Evolutionary conservation across 2,329 filamentous ascomycete species (phyloP), one percentile per base, ranked within the genome.

Genomic region (Alternaria angustiovoidea): DNA sequence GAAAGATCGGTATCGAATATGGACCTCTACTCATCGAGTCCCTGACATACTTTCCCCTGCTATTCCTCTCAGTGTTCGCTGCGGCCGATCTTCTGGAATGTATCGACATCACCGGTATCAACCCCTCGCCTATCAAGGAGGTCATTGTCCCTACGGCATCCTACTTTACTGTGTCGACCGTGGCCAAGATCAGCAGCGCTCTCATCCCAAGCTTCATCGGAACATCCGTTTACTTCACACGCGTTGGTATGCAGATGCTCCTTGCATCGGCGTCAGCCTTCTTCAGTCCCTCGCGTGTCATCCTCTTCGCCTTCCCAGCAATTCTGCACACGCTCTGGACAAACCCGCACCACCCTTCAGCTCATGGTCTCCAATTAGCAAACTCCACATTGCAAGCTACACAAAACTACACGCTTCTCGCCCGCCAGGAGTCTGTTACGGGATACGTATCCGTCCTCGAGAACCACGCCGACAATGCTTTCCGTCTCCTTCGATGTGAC

Each of bases 391-490:
- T 98, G 43, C 59, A 66, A 7, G 79, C 82, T 20, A 78, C 83
- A 1, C 84, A 90, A 36, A 88, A 90, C 16, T 98, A 90, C 85
- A 86, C 87, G 1, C 80, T 98, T 1, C 76, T 98, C 44, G 94
- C 93, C 48, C 89, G 95, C 11, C 85, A 87, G 66, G 95, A 98
- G 78, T 97, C 93, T 0, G 79, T 91, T 49, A 98, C 95, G 0
- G 95, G 95, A 7, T 98, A 99, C 74, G 84, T 99, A 43, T 97
- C 94, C 0, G 92, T 99, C 1, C 76, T 97, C 26, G 92, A 99
- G 67, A 95, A 89, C 74, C 75, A 84, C 7, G 67, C 64, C 7
- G 80, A 89, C 5, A 83, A 87, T 39, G 86, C 89, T 1, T 97
- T 92, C 79, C 87, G 93, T 2, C 88, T 94, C 16, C 87, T 99